Evolutionary conservation across 495 filamentous ascomycete species (phyloP).

Genomic region (Neurospora africana): DNA sequence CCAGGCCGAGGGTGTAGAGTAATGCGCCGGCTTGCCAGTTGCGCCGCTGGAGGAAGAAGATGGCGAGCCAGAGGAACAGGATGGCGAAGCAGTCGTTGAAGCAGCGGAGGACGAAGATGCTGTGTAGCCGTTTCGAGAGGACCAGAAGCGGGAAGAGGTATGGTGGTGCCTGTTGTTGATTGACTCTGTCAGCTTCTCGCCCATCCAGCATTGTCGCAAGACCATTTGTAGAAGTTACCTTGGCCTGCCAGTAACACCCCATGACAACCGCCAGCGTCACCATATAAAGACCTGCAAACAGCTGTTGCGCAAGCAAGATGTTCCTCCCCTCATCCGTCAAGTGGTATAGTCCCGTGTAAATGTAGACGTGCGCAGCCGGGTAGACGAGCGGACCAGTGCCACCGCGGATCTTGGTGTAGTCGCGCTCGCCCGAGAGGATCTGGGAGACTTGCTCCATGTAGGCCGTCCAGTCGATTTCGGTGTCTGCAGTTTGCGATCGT

Average conservation of each 20-base stretch:
- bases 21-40: slow-evolving; percentile 62
- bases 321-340: slow-evolving; percentile 67
- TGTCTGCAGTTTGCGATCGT: slow-evolving; percentile 49
- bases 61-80: slow-evolving; percentile 67
- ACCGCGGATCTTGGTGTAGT: slow-evolving; percentile 78
- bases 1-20: slow-evolving; percentile 68
- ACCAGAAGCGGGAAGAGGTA: slow-evolving; percentile 83
- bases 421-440: slow-evolving; percentile 70
- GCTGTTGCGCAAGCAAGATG: slow-evolving; percentile 66
- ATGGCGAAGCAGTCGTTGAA: slow-evolving; percentile 93
- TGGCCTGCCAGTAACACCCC: slow-evolving; percentile 67
- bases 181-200: not conserved
- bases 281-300: slow-evolving; percentile 74
- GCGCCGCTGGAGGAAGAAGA: slow-evolving; percentile 63
- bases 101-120: slow-evolving; percentile 79
- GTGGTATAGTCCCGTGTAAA: slow-evolving; percentile 69
- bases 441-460: slow-evolving; percentile 91
- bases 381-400: slow-evolving; percentile 91
- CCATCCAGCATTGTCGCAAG: not conserved
- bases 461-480: slow-evolving; percentile 94
- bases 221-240: slow-evolving; percentile 30
- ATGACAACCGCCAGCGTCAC: slow-evolving; percentile 64
- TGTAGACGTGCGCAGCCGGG: slow-evolving; percentile 86
- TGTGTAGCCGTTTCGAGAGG: slow-evolving; percentile 86
- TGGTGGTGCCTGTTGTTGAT: slow-evolving; percentile 55